These are phyloP conservation scores for Cladosporium sp. DNA, from an alignment of 2,329 filamentous ascomycete species.

Conservation along the genomic window DNA sequence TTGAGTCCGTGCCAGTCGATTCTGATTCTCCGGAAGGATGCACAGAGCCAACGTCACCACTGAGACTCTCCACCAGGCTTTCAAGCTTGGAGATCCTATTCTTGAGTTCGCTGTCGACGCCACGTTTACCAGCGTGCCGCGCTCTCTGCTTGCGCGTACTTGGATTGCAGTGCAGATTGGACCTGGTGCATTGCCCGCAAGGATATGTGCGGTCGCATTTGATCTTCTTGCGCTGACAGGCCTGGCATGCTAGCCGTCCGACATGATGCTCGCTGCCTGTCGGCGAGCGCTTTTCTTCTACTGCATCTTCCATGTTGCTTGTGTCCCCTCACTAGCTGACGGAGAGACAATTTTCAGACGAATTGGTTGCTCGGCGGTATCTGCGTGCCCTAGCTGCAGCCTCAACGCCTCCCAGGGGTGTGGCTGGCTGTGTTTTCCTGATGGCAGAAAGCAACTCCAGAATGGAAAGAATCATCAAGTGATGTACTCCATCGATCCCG, in stretches of 20 bases:
- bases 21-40: neutral
- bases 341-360: no score
- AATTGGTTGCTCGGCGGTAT: no score
- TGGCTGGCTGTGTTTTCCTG: no score
- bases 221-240: slow-evolving; percentile 27
- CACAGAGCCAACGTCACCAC: slow-evolving; percentile 18
- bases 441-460: no score
- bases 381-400: no score
- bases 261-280: slow-evolving; percentile 10
- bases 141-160: slow-evolving; percentile 24
- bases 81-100: slow-evolving; percentile 27
- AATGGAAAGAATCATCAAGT: no score
- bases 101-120: slow-evolving; percentile 23
- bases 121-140: slow-evolving; percentile 22
- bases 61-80: slow-evolving; percentile 24
- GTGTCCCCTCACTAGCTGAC: no score
- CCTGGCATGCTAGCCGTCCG: slow-evolving; percentile 27
- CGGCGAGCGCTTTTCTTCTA: slow-evolving; percentile 1
- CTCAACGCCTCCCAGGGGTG: no score
- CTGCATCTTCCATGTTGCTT: neutral
- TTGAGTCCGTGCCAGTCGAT: neutral
- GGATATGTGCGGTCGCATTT: slow-evolving; percentile 26
- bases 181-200: slow-evolving; percentile 24
- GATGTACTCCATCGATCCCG: no score
- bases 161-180: slow-evolving; percentile 19